phyloP scores from a whole-genome alignment of 2,329 filamentous ascomycete species.

The Gliomastix tumulicola region DNA sequence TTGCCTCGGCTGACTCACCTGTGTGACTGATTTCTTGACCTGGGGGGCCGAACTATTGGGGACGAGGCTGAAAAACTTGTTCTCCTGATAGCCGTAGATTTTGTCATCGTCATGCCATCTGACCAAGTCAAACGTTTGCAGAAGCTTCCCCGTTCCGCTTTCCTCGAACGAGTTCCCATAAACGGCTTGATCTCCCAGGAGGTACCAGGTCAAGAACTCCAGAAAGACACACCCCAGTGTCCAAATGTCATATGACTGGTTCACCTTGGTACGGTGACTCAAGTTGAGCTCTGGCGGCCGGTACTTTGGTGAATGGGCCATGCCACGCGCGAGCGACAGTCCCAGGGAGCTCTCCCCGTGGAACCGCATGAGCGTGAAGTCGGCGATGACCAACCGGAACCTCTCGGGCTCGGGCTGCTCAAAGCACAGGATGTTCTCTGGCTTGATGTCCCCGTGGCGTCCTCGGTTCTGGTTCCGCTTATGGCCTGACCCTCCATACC shows the following conservation, averaged over 20 bases:
- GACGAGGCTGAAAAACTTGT: neutral
- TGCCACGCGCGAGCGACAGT: neutral
- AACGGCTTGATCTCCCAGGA: neutral
- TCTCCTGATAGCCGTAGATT: neutral
- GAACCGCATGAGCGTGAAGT: neutral
- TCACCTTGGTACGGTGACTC: neutral
- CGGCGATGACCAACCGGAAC: neutral
- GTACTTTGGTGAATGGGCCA: neutral
- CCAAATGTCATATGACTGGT: neutral
- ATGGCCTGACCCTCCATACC: neutral
- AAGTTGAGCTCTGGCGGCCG: neutral
- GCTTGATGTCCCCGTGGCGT: neutral
- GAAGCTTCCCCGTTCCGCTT: neutral
- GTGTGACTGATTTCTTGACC: neutral
- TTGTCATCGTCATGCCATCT: neutral
- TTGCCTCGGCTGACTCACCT: neutral
- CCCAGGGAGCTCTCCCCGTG: neutral
- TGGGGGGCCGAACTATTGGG: neutral
- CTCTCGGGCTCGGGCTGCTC: neutral
- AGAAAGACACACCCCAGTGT: neutral
- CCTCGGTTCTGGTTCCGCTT: no score
- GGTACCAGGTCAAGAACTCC: neutral
- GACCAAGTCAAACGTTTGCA: neutral
- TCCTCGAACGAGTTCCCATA: neutral
- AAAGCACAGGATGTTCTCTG: neutral